phyloP scores from a whole-genome alignment of 2,329 filamentous ascomycete genomes.

The Escovopsis sp. region DNA sequence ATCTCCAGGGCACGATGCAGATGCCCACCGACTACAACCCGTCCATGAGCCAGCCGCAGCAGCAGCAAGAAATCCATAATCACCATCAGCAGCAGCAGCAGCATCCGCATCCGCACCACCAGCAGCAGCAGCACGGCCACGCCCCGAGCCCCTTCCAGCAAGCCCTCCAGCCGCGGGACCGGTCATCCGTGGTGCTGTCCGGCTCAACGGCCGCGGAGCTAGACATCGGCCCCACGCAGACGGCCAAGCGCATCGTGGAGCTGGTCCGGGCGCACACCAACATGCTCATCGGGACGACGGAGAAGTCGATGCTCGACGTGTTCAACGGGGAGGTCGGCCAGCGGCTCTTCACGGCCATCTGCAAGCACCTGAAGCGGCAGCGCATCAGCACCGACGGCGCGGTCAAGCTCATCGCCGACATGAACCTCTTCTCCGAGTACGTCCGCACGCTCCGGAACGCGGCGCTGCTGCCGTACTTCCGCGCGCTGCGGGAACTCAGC shows the following conservation, averaged over 20 bases:
- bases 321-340: conserved; percentile 97
- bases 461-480: conserved; percentile 79
- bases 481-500: conserved; percentile 75
- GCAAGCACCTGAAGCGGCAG: conserved; percentile 96
- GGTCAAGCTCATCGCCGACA: conserved; percentile 86
- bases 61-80: too few species aligned
- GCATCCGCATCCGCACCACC: too few species aligned
- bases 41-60: conserved; percentile 9
- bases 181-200: conserved; percentile 2
- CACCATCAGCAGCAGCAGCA: too few species aligned
- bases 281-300: conserved; percentile 88
- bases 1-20: conserved; percentile 80
- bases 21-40: conserved; percentile 84
- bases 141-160: too few species aligned
- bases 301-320: conserved; percentile 95
- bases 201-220: conserved; percentile 16
- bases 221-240: conserved; percentile 55
- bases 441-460: conserved; percentile 67
- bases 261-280: conserved; percentile 77
- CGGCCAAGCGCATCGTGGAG: conserved; percentile 66
- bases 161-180: not conserved
- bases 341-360: conserved; percentile 77
- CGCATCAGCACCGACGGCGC: conserved; percentile 80
- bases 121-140: too few species aligned
- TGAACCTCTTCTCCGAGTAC: conserved; percentile 85